Conservation (phyloP, 805 yeast genomes). For the Candida tallmaniae region DNA sequence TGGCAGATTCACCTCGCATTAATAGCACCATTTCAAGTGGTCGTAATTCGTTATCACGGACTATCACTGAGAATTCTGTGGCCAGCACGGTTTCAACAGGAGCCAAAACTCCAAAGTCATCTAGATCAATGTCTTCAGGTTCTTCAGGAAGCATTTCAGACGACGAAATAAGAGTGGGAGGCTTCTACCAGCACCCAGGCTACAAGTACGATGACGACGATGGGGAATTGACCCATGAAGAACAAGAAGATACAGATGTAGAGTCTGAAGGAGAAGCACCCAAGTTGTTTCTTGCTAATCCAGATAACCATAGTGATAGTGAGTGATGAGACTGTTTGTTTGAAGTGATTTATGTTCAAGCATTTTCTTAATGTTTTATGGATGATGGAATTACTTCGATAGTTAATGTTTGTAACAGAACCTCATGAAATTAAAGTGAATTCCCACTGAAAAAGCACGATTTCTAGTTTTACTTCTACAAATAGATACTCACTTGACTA, state of each 20-base stretch:
- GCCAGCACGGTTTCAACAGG: conserved; percentile 13
- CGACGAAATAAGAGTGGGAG: conserved; percentile 15
- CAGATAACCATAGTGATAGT: conserved; percentile 43
- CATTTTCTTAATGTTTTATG: too few relatives aligned
- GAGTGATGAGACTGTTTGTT: too few relatives aligned
- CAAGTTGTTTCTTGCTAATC: conserved; percentile 54
- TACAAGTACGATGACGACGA: conserved; percentile 25
- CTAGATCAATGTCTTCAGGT: conserved; percentile 13
- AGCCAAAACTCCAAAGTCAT: conserved; percentile 9
- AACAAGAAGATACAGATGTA: conserved; percentile 9
- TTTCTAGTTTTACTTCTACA: too few relatives aligned
- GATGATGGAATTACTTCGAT: too few relatives aligned
- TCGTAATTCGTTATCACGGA: conserved; percentile 28
- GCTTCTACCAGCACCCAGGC: conserved; percentile 40
- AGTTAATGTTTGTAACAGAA: too few relatives aligned
- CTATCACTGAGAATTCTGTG: conserved; percentile 20
- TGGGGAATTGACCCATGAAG: conserved; percentile 9
- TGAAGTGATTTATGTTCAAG: too few relatives aligned
- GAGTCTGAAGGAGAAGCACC: conserved; percentile 33
- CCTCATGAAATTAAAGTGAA: too few relatives aligned
- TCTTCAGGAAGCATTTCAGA: conserved; percentile 14
- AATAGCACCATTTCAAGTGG: conserved; percentile 14
- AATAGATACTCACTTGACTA: too few relatives aligned
- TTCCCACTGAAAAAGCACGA: too few relatives aligned
- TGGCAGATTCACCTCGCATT: conserved; percentile 2